Percentiles rank a stretch among this genome's conserved stretches.
Conservation (phyloP, 768 basidiomycete genomes). For the Auriscalpium microsporum region DNA sequence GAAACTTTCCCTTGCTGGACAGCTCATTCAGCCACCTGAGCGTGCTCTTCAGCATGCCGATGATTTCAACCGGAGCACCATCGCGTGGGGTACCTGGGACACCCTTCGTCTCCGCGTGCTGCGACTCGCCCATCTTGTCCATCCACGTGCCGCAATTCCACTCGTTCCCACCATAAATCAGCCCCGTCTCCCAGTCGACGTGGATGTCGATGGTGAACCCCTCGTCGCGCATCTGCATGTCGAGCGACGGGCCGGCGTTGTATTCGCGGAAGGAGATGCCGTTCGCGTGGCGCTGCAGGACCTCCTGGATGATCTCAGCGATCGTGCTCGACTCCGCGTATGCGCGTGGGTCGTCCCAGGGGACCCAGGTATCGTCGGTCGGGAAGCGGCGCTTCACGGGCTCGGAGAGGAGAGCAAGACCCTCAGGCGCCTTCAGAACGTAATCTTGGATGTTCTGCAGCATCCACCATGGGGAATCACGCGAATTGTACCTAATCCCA, state of each 20-base stretch:
- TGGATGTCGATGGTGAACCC: slow-evolving; percentile 91
- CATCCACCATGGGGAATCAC: slow-evolving; percentile 99
- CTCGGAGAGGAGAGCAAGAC: slow-evolving; percentile 70
- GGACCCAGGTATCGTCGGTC: slow-evolving; percentile 85
- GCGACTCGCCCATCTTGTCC: slow-evolving; percentile 98
- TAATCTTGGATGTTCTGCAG: slow-evolving; percentile 98
- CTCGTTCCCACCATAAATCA: slow-evolving; percentile 80
- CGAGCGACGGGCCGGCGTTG: slow-evolving; percentile 94
- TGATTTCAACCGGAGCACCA: slow-evolving; percentile 94
- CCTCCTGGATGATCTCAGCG: slow-evolving; percentile 95
- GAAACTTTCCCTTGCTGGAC: slow-evolving; percentile 60
- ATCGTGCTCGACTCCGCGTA: slow-evolving; percentile 76
- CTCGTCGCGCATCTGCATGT: slow-evolving; percentile 89
- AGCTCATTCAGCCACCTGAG: slow-evolving; percentile 80
- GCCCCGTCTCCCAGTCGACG: slow-evolving; percentile 94
- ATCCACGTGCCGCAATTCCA: slow-evolving; percentile 94
- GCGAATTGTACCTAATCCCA: slow-evolving; percentile 72
- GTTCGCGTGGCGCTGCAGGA: slow-evolving; percentile 85
- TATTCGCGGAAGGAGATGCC: slow-evolving; percentile 94
- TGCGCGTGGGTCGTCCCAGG: slow-evolving; percentile 80
- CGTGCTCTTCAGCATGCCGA: slow-evolving; percentile 87
- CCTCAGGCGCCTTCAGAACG: slow-evolving; percentile 73
- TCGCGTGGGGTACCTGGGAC: slow-evolving; percentile 94
- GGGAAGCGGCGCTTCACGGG: slow-evolving; percentile 91
- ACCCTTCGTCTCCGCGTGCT: slow-evolving; percentile 88